Conservation (phyloP, 2,329 filamentous ascomycete genomes). For the Arthrinium phaeospermum region DNA sequence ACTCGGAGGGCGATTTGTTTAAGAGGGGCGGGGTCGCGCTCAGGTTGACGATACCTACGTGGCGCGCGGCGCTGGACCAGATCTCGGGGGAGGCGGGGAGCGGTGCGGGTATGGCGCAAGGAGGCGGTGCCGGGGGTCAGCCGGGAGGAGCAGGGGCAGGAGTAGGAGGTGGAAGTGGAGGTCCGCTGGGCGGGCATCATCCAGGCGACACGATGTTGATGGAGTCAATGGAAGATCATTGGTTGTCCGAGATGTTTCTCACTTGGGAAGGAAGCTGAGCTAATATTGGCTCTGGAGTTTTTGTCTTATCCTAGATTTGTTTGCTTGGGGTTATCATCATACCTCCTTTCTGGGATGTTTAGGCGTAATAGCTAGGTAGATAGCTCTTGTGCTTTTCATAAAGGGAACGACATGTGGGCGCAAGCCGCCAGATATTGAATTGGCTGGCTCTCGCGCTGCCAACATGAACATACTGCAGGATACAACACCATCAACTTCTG, state of each 20-base stretch:
- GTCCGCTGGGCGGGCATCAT: neutral
- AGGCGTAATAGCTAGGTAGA: too few relatives aligned
- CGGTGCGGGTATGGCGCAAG: neutral
- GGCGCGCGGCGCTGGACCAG: slow-evolving; percentile 19
- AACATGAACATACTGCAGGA: too few relatives aligned
- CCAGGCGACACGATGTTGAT: slow-evolving; percentile 17
- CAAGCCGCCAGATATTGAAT: too few relatives aligned
- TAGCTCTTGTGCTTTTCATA: too few relatives aligned
- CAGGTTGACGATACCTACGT: slow-evolving; percentile 14
- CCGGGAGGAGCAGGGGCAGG: neutral
- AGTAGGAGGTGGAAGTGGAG: neutral
- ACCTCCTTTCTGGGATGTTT: too few relatives aligned
- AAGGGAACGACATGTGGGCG: too few relatives aligned
- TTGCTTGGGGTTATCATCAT: neutral
- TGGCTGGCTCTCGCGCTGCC: too few relatives aligned
- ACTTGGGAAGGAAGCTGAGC: slow-evolving; percentile 20
- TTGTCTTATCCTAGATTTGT: neutral
- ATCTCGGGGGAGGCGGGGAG: neutral
- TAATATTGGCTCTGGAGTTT: neutral
- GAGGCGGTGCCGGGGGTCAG: neutral
- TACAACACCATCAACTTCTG: too few relatives aligned
- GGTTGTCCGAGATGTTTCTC: slow-evolving; percentile 23
- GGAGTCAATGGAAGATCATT: slow-evolving; percentile 24
- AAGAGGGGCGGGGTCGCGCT: slow-evolving; percentile 17
- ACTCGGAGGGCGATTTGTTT: slow-evolving; percentile 16